Base-by-base conservation (phyloP, 2,329 filamentous ascomycete species). In the Sporothrix brasiliensis region DNA sequence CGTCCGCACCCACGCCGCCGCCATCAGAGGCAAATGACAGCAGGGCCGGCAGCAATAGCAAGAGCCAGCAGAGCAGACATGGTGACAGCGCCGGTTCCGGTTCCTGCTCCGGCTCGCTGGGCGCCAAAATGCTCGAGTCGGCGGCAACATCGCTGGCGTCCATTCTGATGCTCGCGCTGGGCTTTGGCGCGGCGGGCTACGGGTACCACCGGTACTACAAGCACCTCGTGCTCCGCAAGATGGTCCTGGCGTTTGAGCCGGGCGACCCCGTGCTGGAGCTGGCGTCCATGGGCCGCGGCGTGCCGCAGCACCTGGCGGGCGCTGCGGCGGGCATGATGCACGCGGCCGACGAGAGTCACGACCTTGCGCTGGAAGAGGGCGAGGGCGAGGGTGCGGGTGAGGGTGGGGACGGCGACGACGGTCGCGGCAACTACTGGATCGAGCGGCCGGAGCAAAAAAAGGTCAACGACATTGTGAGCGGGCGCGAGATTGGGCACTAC, bases 181-280 rank as follows among this genome's bases (percentile, higher is more conserved):
- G 86, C 41, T 90, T 89, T 76, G 85, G 83, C 58, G 75, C 86
- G 30, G 91, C 92, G 7, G 92, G 90, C 30, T 94, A 92, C 79
- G 84, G 85, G 63, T 96, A 95, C 78, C 92, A 95, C 79, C 88
- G 86, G 76, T 88, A 87, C 78, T 98, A 99, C 86, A 99, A 99
- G 82, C 86, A 90, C 80, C 81, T 97, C 70, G 93, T 98, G 39
- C 83, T 98, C n/a, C 83, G 89, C 74, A 99, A 99, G 81, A 98
- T 99, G 85, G 88, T 92, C 74, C 91, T 91, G 75, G 95, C 95
- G 30, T 99, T 99, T 79, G 86, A 91, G 71, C 93, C 94, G 1
- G 95, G 95, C 13, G 95, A 99, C 78, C 94, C 93, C 0, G 93
- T 94, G 34, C 87, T 94, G 21, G 94, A 92, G 70, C 83, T 97